Percentiles rank a stretch among this genome's conserved stretches.
Evolutionary conservation across 495 filamentous ascomycete species (phyloP).

Genomic region (Hyaloscypha bicolor): DNA sequence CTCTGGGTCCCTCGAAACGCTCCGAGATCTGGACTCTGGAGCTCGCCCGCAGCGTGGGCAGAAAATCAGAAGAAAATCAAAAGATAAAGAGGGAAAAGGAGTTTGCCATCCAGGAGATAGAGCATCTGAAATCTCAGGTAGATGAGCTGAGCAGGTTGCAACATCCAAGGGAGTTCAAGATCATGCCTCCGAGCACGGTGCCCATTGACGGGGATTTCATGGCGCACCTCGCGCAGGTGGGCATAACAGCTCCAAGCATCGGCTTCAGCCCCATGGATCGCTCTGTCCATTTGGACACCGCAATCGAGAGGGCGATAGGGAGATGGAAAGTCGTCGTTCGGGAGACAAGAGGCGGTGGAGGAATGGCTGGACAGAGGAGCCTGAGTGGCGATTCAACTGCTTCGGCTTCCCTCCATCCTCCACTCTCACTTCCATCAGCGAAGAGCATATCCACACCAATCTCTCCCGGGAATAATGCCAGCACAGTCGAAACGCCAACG

Average conservation of each 20-base stretch:
- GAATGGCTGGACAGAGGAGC: slow-evolving; percentile 30
- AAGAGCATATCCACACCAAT: neutral
- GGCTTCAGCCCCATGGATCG: slow-evolving; percentile 47
- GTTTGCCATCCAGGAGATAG: slow-evolving; percentile 67
- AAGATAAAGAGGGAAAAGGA: slow-evolving; percentile 63
- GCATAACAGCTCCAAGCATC: slow-evolving; percentile 27
- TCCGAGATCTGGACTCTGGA: slow-evolving; percentile 78
- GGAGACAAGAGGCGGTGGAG: slow-evolving; percentile 37
- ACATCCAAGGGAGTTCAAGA: slow-evolving; percentile 70
- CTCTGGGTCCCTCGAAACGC: slow-evolving; percentile 54
- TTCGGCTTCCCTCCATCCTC: slow-evolving; percentile 25
- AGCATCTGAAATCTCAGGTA: slow-evolving; percentile 69
- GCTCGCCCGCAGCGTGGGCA: slow-evolving; percentile 68
- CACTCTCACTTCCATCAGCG: slow-evolving; percentile 13
- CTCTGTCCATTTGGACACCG: slow-evolving; percentile 45
- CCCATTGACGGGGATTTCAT: slow-evolving; percentile 52
- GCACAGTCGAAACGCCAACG: slow-evolving; percentile 3
- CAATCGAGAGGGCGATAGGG: slow-evolving; percentile 49
- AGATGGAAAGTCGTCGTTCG: slow-evolving; percentile 55
- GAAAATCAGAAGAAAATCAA: slow-evolving; percentile 67
- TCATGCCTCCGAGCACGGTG: slow-evolving; percentile 64
- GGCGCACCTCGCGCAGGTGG: slow-evolving; percentile 39
- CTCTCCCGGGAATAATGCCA: slow-evolving; percentile 9
- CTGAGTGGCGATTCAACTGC: slow-evolving; percentile 23
- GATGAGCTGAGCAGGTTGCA: slow-evolving; percentile 68